A percentile compares a stretch with the other conserved stretches of the same genome.
These are phyloP conservation scores for Lenzites betulinus DNA, from an alignment of 768 basidiomycete genomes.

Conservation along the genomic window DNA sequence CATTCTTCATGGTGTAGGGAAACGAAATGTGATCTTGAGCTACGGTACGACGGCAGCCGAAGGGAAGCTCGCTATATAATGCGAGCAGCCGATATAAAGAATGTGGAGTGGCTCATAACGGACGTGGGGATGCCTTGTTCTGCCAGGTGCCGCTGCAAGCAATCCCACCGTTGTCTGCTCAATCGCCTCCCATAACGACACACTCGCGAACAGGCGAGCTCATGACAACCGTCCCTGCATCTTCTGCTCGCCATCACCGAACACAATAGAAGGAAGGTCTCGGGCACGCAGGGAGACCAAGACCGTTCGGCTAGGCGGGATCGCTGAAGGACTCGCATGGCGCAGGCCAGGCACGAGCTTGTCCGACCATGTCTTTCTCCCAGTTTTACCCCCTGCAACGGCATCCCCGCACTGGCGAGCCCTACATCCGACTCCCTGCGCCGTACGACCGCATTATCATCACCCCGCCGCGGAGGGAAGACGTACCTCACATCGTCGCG, in stretches of 20 bases:
- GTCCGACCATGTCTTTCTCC: constrained; percentile 18
- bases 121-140: neutral
- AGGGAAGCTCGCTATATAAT: neutral
- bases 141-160: neutral
- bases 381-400: constrained; percentile 40
- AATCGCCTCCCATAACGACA: constrained; percentile 10
- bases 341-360: neutral
- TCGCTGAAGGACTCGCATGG: neutral
- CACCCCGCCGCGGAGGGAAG: constrained; percentile 56
- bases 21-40: neutral
- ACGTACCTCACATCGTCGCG: constrained; percentile 39
- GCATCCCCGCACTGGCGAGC: constrained; percentile 40
- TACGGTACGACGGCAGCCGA: neutral
- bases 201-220: neutral
- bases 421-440: constrained; percentile 53
- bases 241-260: neutral
- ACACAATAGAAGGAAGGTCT: constrained; percentile 15
- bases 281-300: neutral
- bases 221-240: constrained; percentile 2
- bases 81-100: neutral
- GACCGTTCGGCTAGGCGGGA: neutral
- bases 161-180: constrained; percentile 8
- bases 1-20: neutral
- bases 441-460: constrained; percentile 57
- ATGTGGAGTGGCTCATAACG: neutral